These are phyloP conservation scores for Apiotrichum gracile DNA, from an alignment of 1,284 basidiomycete species.

Conservation along the genomic window DNA sequence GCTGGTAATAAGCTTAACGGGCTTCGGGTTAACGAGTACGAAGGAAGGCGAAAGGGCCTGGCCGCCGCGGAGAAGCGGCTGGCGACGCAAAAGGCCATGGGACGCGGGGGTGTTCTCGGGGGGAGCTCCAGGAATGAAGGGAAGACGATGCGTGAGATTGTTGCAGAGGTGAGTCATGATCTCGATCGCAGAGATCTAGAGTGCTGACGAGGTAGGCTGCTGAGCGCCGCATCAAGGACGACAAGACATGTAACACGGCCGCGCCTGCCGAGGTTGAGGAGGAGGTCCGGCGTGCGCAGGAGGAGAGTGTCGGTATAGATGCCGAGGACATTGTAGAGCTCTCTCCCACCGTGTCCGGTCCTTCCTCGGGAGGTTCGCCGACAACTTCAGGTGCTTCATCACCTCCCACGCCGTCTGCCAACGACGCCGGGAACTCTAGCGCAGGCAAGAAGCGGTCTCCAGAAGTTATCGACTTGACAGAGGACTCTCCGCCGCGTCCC, in stretches of 20 bases:
- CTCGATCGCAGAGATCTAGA: neutral
- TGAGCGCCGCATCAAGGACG: constrained; percentile 64
- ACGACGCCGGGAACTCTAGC: neutral
- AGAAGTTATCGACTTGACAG: neutral
- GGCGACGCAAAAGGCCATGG: constrained; percentile 51
- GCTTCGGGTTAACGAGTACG: constrained; percentile 59
- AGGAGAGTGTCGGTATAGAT: constrained; percentile 58
- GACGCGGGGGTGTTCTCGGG: constrained; percentile 52
- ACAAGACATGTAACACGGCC: constrained; percentile 58
- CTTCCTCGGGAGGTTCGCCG: no score
- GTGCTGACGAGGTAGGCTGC: constrained; percentile 68
- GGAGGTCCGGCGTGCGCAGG: constrained; percentile 65
- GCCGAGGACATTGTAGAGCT: constrained; percentile 52
- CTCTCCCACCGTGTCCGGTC: neutral
- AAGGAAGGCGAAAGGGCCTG: constrained; percentile 61
- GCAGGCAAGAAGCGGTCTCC: neutral
- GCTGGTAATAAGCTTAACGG: constrained; percentile 61
- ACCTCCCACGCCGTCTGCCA: neutral
- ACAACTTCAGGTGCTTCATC: neutral
- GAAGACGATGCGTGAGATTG: constrained; percentile 62
- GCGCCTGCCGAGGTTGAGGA: constrained; percentile 52
- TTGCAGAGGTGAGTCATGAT: constrained; percentile 58
- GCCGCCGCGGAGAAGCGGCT: constrained; percentile 69
- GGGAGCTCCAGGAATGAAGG: constrained; percentile 36
- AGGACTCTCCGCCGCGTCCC: neutral